Evolutionary conservation across 306 rosid species (phyloP).

Genomic region (Lathyrus tuberosus): DNA sequence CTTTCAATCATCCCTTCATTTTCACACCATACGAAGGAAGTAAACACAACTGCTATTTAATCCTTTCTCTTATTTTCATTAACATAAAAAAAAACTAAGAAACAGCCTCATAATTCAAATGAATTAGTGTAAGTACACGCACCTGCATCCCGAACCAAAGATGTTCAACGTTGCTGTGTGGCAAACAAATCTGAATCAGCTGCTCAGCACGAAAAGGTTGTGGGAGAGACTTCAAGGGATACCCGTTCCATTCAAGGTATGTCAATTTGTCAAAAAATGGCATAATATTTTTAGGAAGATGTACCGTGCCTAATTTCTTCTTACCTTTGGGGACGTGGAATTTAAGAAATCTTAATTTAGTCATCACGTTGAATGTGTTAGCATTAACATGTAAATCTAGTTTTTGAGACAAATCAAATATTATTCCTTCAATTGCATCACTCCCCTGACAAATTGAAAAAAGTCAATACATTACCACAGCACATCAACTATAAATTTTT

Average conservation of each 20-base stretch:
- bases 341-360: slow-evolving; percentile 12
- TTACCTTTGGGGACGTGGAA: not conserved
- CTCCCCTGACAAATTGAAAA: too few relatives aligned
- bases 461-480: not conserved
- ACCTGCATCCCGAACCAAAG: slow-evolving; percentile 33
- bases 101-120: too few relatives aligned
- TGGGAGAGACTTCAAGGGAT: slow-evolving; percentile 34
- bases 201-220: not conserved
- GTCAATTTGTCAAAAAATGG: not conserved
- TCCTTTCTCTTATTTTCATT: too few relatives aligned
- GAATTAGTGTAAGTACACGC: not conserved
- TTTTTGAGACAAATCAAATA: slow-evolving; percentile 16
- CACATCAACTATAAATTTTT: not conserved
- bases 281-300: not conserved
- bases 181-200: slow-evolving; percentile 32
- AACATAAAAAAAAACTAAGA: too few relatives aligned
- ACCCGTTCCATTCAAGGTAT: slow-evolving; percentile 32
- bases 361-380: slow-evolving; percentile 26
- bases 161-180: not conserved
- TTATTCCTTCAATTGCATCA: slow-evolving; percentile 25
- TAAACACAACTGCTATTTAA: not conserved
- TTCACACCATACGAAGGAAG: too few relatives aligned
- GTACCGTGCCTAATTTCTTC: not conserved
- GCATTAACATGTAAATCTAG: not conserved
- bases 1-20: too few relatives aligned